Evolutionary conservation across 2,329 filamentous ascomycete species (phyloP).

Genomic region (Ophiostoma piceae): DNA sequence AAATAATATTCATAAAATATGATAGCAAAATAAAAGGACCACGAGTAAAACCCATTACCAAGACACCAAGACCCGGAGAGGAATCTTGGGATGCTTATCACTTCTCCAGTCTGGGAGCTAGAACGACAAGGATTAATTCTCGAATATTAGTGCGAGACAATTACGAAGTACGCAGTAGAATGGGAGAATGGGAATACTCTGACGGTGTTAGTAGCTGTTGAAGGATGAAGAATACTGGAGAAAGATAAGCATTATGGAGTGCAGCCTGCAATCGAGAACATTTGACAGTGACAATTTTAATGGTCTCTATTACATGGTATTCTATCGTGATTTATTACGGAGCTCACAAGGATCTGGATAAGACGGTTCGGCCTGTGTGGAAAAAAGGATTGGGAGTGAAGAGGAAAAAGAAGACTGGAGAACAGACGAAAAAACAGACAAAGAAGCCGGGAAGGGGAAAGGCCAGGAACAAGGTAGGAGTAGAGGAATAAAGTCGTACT

Average conservation of each 20-base stretch:
- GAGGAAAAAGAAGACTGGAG: slow-evolving; percentile 3
- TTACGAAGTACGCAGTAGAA: slow-evolving; percentile 12
- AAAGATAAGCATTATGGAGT: slow-evolving; percentile 1
- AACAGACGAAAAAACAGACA: background rate
- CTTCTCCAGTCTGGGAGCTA: slow-evolving; percentile 11
- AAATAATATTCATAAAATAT: background rate
- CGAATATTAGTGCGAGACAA: slow-evolving; percentile 6
- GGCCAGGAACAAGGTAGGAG: slow-evolving; percentile 4
- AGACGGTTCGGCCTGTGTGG: slow-evolving; percentile 1
- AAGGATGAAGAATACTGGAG: background rate
- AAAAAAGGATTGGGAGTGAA: background rate
- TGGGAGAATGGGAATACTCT: background rate
- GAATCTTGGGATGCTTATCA: background rate
- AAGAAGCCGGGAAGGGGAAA: background rate
- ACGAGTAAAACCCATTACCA: background rate
- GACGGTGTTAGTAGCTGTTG: background rate
- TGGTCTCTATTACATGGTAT: background rate
- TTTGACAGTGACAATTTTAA: background rate
- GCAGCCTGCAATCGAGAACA: background rate
- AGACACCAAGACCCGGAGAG: background rate
- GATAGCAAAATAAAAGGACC: background rate
- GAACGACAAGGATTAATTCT: slow-evolving; percentile 1
- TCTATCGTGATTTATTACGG: background rate
- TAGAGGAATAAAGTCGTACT: background rate
- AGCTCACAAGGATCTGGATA: slow-evolving; percentile 6